Evolutionary conservation across 108 stramenopile species (phyloP), one percentile per base, ranked within the genome.

Genomic region (Mediolabrus comicus): DNA sequence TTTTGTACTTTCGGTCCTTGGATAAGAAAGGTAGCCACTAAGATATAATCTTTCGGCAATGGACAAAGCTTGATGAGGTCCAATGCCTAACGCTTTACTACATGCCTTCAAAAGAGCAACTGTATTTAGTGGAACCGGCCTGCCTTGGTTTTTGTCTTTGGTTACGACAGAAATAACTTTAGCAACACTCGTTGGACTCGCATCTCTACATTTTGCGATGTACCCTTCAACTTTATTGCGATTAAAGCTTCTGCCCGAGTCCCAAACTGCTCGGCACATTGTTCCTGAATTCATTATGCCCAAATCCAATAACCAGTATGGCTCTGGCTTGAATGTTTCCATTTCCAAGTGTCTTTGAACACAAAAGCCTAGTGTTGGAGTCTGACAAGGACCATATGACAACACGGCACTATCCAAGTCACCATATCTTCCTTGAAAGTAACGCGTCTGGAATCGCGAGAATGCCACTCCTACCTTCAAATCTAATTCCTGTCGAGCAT

Each of bases 351-450:
- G 90, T n/a, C 98, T 86, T 53, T 95, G 91, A 2, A 97, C 98
- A 39, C 96, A 90, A 67, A 99, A 99, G 12, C 97, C 97, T 27
- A 99, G 71, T 3, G 97, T 98, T 3, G 98, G 98, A 11, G 97
- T 97, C 69, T 99, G 75, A 72, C 98, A 99, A 10, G 98, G 97
- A 2, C 98, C 98, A 69, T 97, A 99, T 16, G 83, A 84, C n/a
- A 99, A 65, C 1, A 96, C 86, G 1, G 89, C 77, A 55, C 88
- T 86, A 62, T 94, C 94, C 59, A 98, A 76, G 77, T 91, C 95
- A 19, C 94, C 95, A 59, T 97, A 97, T 32, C 92, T 71, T 14
- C 88, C 89, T 68, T 93, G 96, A 64, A 99, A 91, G 68, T 86
- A 92, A 39, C 91, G 71, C 12, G 97, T 98, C 80, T 96, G 95